Percentiles rank a stretch among this genome's conserved stretches.
These are phyloP conservation scores for Castanea sativa DNA, from an alignment of 306 rosid species.

Conservation along the genomic window DNA sequence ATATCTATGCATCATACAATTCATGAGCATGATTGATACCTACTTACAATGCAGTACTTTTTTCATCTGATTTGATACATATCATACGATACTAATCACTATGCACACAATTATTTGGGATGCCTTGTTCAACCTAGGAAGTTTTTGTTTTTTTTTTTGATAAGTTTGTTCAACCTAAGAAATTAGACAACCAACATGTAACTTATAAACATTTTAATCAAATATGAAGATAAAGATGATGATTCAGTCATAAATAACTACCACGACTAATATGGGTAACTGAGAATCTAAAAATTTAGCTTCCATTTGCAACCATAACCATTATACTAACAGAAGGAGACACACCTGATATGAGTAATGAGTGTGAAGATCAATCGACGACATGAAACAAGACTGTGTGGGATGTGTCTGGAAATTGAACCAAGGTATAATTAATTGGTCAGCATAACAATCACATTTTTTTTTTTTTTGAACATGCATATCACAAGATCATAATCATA, in stretches of 20 bases:
- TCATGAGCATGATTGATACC: too few species aligned
- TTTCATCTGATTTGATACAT: too few species aligned
- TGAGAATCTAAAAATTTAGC: neutral
- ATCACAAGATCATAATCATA: neutral
- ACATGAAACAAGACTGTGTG: conserved; percentile 99
- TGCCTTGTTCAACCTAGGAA: neutral
- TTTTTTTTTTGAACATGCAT: too few species aligned
- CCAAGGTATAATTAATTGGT: neutral
- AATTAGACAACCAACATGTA: neutral
- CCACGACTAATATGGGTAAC: conserved; percentile 84
- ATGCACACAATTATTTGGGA: too few species aligned
- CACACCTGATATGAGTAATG: conserved; percentile 98
- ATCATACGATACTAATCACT: too few species aligned
- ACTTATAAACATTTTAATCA: neutral
- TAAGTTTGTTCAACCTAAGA: neutral
- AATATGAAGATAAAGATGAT: neutral
- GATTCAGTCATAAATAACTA: neutral
- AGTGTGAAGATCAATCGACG: conserved; percentile 93
- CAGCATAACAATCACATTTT: neutral
- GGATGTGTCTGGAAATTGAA: conserved; percentile 83
- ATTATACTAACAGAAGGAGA: neutral
- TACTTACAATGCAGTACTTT: too few species aligned
- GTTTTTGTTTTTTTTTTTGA: neutral
- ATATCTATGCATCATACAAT: too few species aligned
- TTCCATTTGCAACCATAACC: neutral